Base-by-base conservation (phyloP, 805 yeast genomes). In the Dipodascopsis uninucleata region DNA sequence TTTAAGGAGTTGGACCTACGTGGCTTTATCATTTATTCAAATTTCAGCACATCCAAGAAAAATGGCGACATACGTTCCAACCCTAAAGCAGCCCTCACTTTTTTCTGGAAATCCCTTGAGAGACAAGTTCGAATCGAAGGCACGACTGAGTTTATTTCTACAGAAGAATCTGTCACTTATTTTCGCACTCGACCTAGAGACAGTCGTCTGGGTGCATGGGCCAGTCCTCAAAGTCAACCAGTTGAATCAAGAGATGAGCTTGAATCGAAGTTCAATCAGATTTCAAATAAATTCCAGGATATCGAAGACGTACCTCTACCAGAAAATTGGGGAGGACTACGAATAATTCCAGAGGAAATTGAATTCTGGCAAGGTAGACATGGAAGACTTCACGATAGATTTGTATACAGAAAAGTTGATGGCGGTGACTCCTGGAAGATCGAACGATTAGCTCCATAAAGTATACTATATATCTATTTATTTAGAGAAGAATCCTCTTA, bases 281-380 rank as follows among this genome's bases (percentile, higher is more conserved):
- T 68, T 49, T 80, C 72, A 44, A 67, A 73, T 43, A 72, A 78
- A 61, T 86, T 85, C 52, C 76, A 78, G 52, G 79, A 73, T 31
- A 63, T 67, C 32, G 82, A 75, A 41, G 77, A 77, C 28, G 78
- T 93, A 34, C 94, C 95, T 23, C 83, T 95, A 53, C 98, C 98
- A 12, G 89, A 85, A 28, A 82, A 71, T 62, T 93, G 98, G 98
- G 98, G 97, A 43, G 98, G 98, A 0, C 62, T 93, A 39, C 75
- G 95, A 60, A 73, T 93, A 14, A 79, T 83, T 32, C 98, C 98
- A 4, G 68, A 85, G 36, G 95, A 87, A 61, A 76, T 90, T 55
- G 98, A 93, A 68, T 93, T 90, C 61, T 93, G 97, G 97, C 98
- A 93, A 69, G 98, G 98, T 14, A 79, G 98, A 53, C 72, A 76